Conservation (phyloP, 805 yeast genomes). For the Lachancea kluyveri region DNA sequence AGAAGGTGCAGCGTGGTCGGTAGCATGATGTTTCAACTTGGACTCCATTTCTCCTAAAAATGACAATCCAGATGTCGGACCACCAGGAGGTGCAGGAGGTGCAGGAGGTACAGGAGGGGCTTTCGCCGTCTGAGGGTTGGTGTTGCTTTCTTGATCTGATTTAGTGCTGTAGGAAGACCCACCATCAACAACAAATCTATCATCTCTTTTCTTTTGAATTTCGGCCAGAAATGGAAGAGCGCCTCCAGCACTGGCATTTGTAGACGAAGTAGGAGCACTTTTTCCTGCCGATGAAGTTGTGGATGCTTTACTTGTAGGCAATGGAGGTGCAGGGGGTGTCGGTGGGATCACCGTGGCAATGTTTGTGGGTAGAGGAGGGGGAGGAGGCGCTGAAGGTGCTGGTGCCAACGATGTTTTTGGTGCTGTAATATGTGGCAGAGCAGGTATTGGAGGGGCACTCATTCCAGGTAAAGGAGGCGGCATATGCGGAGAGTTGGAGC, state of each 20-base stretch:
- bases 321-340: constrained; percentile 18
- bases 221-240: constrained; percentile 46
- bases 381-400: constrained; percentile 19
- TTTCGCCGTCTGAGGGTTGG: constrained; percentile 12
- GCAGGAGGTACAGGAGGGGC: constrained; percentile 14
- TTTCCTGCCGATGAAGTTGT: constrained; percentile 17
- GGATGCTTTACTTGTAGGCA: constrained; percentile 14
- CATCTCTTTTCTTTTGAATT: constrained; percentile 44
- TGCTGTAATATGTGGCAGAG: constrained; percentile 19
- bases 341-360: constrained; percentile 17
- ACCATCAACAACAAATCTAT: constrained; percentile 39
- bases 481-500: constrained; percentile 21
- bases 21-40: constrained; percentile 14
- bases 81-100: constrained; percentile 11
- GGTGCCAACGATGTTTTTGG: constrained; percentile 20
- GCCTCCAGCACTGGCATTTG: constrained; percentile 22
- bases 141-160: constrained; percentile 14
- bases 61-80: constrained; percentile 22
- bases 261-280: constrained; percentile 16
- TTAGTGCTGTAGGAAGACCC: constrained; percentile 22
- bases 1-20: constrained; percentile 2
- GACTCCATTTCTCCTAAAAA: constrained; percentile 28
- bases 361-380: constrained; percentile 18
- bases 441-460: constrained; percentile 16
- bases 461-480: constrained; percentile 20